phyloP scores from a whole-genome alignment of 2,329 filamentous ascomycete species.

The Hortaea sp. region DNA sequence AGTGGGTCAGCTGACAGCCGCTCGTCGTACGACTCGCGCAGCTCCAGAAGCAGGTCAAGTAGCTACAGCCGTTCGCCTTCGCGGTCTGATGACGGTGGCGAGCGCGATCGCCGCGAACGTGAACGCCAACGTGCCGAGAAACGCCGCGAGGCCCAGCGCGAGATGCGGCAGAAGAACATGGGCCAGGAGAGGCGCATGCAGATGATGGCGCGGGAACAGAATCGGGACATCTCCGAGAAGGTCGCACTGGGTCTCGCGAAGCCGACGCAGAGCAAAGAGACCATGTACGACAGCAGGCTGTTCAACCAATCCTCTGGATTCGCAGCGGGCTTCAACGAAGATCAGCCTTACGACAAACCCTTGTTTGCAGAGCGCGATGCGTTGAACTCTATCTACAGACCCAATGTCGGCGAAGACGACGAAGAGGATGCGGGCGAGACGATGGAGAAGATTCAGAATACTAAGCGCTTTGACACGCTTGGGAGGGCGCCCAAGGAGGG shows the following conservation, averaged over 20 bases:
- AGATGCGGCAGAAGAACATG: constrained; percentile 90
- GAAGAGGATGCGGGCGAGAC: constrained; percentile 69
- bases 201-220: constrained; percentile 88
- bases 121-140: constrained; percentile 68
- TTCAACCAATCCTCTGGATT: constrained; percentile 94
- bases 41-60: constrained; percentile 18
- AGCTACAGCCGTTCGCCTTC: constrained; percentile 21
- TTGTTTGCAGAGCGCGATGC: constrained; percentile 93
- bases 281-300: constrained; percentile 92
- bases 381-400: constrained; percentile 86
- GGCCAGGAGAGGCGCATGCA: constrained; percentile 84
- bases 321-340: constrained; percentile 83
- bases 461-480: constrained; percentile 76
- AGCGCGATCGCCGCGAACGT: constrained; percentile 48
- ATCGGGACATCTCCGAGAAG: constrained; percentile 94
- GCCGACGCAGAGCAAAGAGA: constrained; percentile 80
- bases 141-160: constrained; percentile 73
- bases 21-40: constrained; percentile 11
- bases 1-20: constrained; percentile 15
- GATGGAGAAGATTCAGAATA: constrained; percentile 79
- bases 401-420: constrained; percentile 60
- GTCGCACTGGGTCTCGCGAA: constrained; percentile 90
- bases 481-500: constrained; percentile 67
- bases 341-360: constrained; percentile 94
- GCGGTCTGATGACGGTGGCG: constrained; percentile 44